Percentiles rank a stretch among this genome's conserved stretches.
Conservation (phyloP, 495 filamentous ascomycete genomes). For the Acidomyces sp. region DNA sequence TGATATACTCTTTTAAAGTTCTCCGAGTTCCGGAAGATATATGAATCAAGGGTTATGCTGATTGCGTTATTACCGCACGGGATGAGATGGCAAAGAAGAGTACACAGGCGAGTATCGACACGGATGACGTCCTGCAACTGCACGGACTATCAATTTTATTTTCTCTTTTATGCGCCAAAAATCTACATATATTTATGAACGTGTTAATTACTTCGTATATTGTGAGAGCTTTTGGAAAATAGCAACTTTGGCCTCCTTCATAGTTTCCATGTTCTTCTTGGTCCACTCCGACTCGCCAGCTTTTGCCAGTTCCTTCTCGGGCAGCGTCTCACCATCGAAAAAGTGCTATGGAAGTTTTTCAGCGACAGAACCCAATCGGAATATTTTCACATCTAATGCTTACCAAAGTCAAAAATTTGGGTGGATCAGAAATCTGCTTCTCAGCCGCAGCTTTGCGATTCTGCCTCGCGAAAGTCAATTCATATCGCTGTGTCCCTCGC, state of each 20-base stretch:
- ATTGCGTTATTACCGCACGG: too few relatives aligned
- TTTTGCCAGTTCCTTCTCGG: constrained; percentile 2
- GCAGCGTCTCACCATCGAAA: constrained; percentile 6
- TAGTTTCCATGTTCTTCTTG: constrained; percentile 8
- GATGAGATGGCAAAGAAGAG: too few relatives aligned
- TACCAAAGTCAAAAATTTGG: constrained; percentile 6
- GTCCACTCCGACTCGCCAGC: constrained; percentile 15
- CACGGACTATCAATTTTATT: too few relatives aligned
- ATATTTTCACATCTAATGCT: not conserved
- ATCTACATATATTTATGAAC: too few relatives aligned
- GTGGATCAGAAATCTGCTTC: constrained; percentile 7
- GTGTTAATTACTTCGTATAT: constrained; percentile 2
- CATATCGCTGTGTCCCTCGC: constrained; percentile 10
- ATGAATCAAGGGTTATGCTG: too few relatives aligned
- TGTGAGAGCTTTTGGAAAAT: constrained; percentile 3
- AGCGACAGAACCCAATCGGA: not conserved
- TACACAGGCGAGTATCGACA: too few relatives aligned
- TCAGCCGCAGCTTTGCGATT: constrained; percentile 14
- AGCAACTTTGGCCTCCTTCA: constrained; percentile 4
- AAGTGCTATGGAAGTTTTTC: not conserved
- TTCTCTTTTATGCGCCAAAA: too few relatives aligned
- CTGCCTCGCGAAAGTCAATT: constrained; percentile 16
- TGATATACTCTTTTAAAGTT: too few relatives aligned
- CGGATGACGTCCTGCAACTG: too few relatives aligned
- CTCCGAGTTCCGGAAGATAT: too few relatives aligned